Percentiles rank a stretch among this genome's conserved stretches.
Conservation (phyloP, 1,284 basidiomycete genomes). For the Boletus semigastroideus region DNA sequence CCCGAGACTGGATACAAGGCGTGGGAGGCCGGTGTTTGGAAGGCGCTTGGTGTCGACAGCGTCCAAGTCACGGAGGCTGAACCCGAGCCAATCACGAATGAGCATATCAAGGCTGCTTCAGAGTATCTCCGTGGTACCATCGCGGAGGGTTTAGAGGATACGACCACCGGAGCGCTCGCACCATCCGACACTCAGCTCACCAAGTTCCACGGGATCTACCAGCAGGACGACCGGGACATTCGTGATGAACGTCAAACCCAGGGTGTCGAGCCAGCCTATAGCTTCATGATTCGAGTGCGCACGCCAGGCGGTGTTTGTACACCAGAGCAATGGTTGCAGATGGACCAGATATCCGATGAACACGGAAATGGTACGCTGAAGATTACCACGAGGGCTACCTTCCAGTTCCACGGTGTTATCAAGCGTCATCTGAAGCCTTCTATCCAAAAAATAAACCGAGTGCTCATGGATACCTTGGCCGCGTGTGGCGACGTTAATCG, state of each 20-base stretch:
- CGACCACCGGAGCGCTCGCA: constrained; percentile 85
- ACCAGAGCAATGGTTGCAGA: constrained; percentile 90
- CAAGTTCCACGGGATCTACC: constrained; percentile 98
- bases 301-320: constrained; percentile 95
- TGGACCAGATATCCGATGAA: constrained; percentile 95
- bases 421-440: constrained; percentile 95
- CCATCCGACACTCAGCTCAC: constrained; percentile 92
- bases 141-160: constrained; percentile 86
- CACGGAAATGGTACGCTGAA: constrained; percentile 96
- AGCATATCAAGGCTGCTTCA: constrained; percentile 99
- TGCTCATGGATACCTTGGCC: constrained; percentile 92
- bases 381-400: constrained; percentile 97
- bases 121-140: constrained; percentile 96
- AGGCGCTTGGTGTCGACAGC: constrained; percentile 88
- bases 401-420: constrained; percentile 99
- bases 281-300: constrained; percentile 98
- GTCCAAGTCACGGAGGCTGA: constrained; percentile 91
- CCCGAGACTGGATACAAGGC: constrained; percentile 93
- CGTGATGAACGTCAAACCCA: constrained; percentile 93
- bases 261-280: constrained; percentile 94
- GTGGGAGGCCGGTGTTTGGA: constrained; percentile 95
- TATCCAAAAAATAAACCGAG: constrained; percentile 95
- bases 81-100: constrained; percentile 97
- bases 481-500: constrained; percentile 98
- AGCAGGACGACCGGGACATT: constrained; percentile 98